Base-by-base conservation (phyloP, 2,329 filamentous ascomycete species). In the Aaosphaeria arxii region DNA sequence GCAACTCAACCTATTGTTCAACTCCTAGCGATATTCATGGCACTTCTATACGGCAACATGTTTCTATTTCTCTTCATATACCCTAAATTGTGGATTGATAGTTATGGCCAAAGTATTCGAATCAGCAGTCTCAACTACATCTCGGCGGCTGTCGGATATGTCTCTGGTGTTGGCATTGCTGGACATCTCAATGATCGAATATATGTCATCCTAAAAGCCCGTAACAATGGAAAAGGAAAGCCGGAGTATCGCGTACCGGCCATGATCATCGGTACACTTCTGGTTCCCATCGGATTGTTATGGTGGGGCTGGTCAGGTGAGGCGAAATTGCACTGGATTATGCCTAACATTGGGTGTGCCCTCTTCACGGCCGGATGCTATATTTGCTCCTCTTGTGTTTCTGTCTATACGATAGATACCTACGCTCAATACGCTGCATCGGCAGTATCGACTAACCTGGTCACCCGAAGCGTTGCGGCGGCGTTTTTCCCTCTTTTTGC, bases 81-180 rank as follows among this genome's bases (percentile, higher is more conserved):
- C 30, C 30, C 58, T n/a, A 40, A 13, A n/a, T 31, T 59, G 31
- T 62, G 56, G 53, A 47, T 38, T 5, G 28, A 47, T 11, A n/a
- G 44, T 11, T 57, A 57, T 30, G 7, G 29, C 11, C 46, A 50
- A 28, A 40, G 43, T 13, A 28, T 38, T 2, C 30, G 30, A 5
- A 35, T 45, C 11, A 35, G 46, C 13, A 50, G 52, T 13, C 35
- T 57, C 17, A 51, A 57, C 32, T 52, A 52, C 39, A 47, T 85
- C 35, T 79, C 83, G 2, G 73, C 79, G 1, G 80, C 81, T 0
- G 39, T 84, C 0, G 84, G 84, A 5, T 83, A 84, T 62, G 71
- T 82, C 36, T 58, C 75, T 6, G 59, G 57, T 11, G 48, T 52
- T 13, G 52, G 58, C 56, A 62, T 45, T 47, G 70, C 64, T 47